Conservation (phyloP, 2,329 filamentous ascomycete species). For the Coniochaeta hoffmannii region DNA sequence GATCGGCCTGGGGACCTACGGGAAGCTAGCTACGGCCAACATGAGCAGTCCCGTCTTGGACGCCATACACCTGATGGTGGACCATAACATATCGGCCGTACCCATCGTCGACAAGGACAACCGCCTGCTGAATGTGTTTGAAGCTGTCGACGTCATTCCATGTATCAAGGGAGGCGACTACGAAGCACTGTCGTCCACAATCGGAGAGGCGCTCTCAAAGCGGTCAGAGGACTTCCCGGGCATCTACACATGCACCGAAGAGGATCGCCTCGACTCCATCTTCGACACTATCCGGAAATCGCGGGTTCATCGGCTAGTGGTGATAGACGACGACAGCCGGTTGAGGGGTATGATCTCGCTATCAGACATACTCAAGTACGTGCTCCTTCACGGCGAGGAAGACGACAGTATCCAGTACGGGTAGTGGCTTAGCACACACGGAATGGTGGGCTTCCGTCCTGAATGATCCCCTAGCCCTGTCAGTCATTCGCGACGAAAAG, state of each 20-base stretch:
- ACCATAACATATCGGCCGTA: conserved; percentile 88
- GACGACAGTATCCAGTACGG: conserved; percentile 28
- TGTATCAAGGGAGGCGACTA: conserved; percentile 91
- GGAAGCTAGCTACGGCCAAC: conserved; percentile 63
- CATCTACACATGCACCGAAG: conserved; percentile 90
- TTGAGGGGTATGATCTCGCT: conserved; percentile 86
- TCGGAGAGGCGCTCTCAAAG: conserved; percentile 84
- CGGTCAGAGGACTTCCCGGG: conserved; percentile 87
- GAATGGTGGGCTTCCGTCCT: too few relatives aligned
- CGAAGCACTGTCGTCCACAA: conserved; percentile 77
- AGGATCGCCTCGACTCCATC: conserved; percentile 89
- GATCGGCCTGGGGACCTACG: conserved; percentile 78
- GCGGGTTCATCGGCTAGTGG: conserved; percentile 83
- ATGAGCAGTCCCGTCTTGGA: conserved; percentile 93
- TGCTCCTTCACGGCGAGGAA: conserved; percentile 72
- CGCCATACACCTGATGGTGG: conserved; percentile 88
- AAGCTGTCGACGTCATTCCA: conserved; percentile 93
- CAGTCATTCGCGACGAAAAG: not conserved
- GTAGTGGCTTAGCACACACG: conserved; percentile 1
- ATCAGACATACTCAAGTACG: conserved; percentile 94
- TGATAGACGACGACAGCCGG: conserved; percentile 83
- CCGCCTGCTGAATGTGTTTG: conserved; percentile 88
- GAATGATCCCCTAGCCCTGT: not conserved
- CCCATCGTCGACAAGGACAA: conserved; percentile 78
- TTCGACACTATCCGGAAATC: conserved; percentile 96